Evolutionary conservation across 768 basidiomycete species (phyloP), one percentile per base, ranked within the genome.

Genomic region (Mycena amicta): DNA sequence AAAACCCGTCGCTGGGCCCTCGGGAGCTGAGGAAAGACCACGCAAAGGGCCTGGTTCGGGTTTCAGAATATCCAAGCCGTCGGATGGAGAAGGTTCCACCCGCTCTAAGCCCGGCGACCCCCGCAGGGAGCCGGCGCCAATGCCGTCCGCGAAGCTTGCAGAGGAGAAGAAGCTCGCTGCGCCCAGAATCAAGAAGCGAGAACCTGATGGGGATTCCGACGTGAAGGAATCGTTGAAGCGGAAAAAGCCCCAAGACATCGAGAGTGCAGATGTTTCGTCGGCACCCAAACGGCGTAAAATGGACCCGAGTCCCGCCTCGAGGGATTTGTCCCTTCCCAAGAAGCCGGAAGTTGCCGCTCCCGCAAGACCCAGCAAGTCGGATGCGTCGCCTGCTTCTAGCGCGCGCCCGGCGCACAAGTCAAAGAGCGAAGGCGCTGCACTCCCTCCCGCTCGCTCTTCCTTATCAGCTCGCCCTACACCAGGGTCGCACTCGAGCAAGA

Each of bases 11-110:
- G 31, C 60, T 4, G 66, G 47, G 37, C n/a, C 52, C 37, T 57
- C 58, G n/a, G 39, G 47, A 30, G 39, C 11, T 18, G 54, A 33
- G 26, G 39, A 54, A n/a, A 25, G 46, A 28, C 6, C 27, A 16
- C 58, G 55, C 26, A 71, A 77, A 31, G 53, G 70, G 4, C 82
- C 82, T 23, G 82, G 82, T 0, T 83, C 82, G 3, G 82, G 82
- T 3, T 81, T 74, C 67, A 75, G 74, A 55, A 72, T 70, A 13
- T 75, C 77, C 52, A 76, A 72, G 56, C 23, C 47, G 6, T 5
- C 25, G 6, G 47, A 29, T 28, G 47, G 4, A 12, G 25, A 49
- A 4, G 13, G 8, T 13, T 13, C 47, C 5, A 5, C 12, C 47
- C 72, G 77, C 20, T 62, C 66, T 5, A 77, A 74, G 53, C 72